Conservation (phyloP, 768 basidiomycete genomes). For the Crepidotus variabilis region DNA sequence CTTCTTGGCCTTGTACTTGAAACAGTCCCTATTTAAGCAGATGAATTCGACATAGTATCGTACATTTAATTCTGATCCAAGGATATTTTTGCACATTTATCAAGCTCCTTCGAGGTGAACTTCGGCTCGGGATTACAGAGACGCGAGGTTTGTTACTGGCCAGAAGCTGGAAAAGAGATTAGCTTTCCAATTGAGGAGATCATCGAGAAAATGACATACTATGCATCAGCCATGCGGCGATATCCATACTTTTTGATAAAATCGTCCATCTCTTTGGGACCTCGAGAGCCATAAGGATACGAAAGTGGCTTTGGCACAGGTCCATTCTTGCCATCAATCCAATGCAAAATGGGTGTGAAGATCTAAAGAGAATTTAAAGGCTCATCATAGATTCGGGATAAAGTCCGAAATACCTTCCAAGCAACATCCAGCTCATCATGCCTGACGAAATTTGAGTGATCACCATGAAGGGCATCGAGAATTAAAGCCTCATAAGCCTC, state of each 20-base stretch:
- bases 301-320: conserved; percentile 62
- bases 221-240: conserved; percentile 60
- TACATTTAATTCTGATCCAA: too few species aligned
- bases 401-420: conserved; percentile 73
- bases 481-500: conserved; percentile 97
- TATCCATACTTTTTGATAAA: conserved; percentile 80
- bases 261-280: conserved; percentile 77
- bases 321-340: conserved; percentile 83
- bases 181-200: conserved; percentile 1
- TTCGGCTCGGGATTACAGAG: conserved; percentile 33
- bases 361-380: conserved; percentile 46
- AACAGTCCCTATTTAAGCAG: too few species aligned
- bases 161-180: conserved; percentile 47
- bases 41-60: too few species aligned
- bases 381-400: not conserved
- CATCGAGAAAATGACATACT: conserved; percentile 51
- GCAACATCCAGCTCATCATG: conserved; percentile 96
- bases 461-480: conserved; percentile 93
- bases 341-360: conserved; percentile 91
- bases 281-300: conserved; percentile 94
- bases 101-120: not conserved
- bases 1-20: too few species aligned
- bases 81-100: too few species aligned
- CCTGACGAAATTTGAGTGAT: conserved; percentile 98
- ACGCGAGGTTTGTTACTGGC: conserved; percentile 69